These are phyloP conservation scores for Ramalina peruviana DNA, from an alignment of 495 filamentous ascomycete genomes.

Conservation along the genomic window DNA sequence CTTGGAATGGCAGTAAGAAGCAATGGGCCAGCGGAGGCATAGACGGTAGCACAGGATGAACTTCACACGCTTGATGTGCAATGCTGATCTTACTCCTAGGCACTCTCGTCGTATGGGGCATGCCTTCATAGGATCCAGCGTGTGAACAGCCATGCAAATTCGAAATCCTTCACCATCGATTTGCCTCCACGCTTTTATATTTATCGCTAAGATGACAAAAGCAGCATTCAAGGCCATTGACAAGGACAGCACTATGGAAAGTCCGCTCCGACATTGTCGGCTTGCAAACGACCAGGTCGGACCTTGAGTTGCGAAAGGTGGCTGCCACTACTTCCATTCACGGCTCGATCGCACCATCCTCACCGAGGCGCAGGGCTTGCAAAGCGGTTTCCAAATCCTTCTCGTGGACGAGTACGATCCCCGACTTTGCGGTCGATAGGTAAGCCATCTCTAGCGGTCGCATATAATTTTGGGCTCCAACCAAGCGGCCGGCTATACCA, in stretches of 20 bases:
- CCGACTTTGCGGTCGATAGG: conserved; percentile 74
- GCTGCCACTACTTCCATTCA: neutral
- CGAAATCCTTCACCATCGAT: too few relatives aligned
- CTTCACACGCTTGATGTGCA: neutral
- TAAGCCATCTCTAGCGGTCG: conserved; percentile 72
- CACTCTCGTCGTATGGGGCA: conserved; percentile 14
- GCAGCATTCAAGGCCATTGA: too few relatives aligned
- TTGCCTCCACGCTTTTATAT: neutral
- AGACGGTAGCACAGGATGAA: conserved; percentile 30
- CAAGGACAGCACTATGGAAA: too few relatives aligned
- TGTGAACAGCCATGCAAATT: too few relatives aligned
- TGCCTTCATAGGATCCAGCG: neutral
- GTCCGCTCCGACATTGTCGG: too few relatives aligned
- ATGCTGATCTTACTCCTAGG: conserved; percentile 8
- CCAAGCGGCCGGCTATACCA: conserved; percentile 71
- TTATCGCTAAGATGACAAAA: too few relatives aligned
- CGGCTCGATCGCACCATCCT: conserved; percentile 1
- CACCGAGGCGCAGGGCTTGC: conserved; percentile 37
- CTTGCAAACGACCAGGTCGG: too few relatives aligned
- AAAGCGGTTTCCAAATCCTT: conserved; percentile 59
- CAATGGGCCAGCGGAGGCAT: conserved; percentile 51
- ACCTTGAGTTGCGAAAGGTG: too few relatives aligned
- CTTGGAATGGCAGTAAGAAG: conserved; percentile 58
- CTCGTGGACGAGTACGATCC: conserved; percentile 73
- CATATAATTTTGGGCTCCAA: conserved; percentile 30